A percentile compares a stretch with the other conserved stretches of the same genome.
Conservation (phyloP, 345 rosid species). For the Streptanthus diversifolius region DNA sequence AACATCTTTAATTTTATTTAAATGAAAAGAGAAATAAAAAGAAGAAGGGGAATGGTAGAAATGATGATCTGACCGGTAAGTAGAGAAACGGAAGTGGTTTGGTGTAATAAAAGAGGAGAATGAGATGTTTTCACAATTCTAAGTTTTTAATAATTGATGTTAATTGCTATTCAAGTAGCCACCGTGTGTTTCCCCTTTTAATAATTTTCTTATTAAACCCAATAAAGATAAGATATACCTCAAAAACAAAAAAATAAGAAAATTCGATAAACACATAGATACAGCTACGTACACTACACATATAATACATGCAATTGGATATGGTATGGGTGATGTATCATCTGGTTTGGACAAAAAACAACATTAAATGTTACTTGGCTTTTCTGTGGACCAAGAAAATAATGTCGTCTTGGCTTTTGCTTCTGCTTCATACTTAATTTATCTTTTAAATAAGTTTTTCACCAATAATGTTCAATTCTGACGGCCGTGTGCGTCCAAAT, state of each 20-base stretch:
- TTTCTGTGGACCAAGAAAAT: not conserved
- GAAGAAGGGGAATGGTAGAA: slow-evolving; percentile 2
- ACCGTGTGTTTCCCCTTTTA: not conserved
- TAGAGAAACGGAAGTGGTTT: slow-evolving; percentile 23
- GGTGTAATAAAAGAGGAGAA: slow-evolving; percentile 25
- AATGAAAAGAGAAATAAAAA: not conserved
- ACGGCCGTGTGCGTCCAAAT: not conserved
- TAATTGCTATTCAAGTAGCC: slow-evolving; percentile 21
- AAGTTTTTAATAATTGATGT: slow-evolving; percentile 12
- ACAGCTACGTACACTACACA: slow-evolving; percentile 7
- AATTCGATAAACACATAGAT: not conserved
- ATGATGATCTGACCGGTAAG: slow-evolving; percentile 33
- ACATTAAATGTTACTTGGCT: slow-evolving; percentile 18
- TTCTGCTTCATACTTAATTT: not conserved
- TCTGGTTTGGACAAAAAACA: not conserved
- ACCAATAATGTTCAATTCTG: not conserved
- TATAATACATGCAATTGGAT: not conserved
- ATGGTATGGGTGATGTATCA: not conserved
- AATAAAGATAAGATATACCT: not conserved
- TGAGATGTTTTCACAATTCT: slow-evolving; percentile 27
- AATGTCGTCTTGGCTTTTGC: slow-evolving; percentile 8
- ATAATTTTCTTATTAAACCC: not conserved
- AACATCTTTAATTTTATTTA: not conserved
- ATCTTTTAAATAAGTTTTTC: not conserved
- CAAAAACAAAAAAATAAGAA: not conserved